Evolutionary conservation across 352 stramenopile species (phyloP), one percentile per base, ranked within the genome.

Genomic region (Phytophthora pisi): DNA sequence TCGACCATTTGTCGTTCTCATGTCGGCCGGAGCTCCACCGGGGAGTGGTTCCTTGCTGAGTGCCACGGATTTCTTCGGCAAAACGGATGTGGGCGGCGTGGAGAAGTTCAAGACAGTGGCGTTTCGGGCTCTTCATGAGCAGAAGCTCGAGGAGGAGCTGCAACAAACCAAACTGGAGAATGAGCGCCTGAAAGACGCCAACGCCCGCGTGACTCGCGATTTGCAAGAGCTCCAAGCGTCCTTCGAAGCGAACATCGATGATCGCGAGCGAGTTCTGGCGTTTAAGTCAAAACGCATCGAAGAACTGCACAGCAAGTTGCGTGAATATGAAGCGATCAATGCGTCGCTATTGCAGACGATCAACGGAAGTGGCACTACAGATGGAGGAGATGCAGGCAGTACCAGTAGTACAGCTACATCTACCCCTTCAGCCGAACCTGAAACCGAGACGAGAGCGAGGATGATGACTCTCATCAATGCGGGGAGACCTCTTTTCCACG

Each of bases 261-360:
- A 92, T 61, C 84, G 84, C 10, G 81, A 90, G 65, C 79, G 84
- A 20, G 81, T 90, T 23, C 38, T 92, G 31, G 71, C 81, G 7
- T 89, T 88, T 63, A 90, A 89, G 40, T 77, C 81, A 1, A 92
- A 90, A 51, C 75, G 80, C 2, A 84, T 90, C 10, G 79, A 92
- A 24, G 81, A 90, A 40, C 55, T 90, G 0, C 58, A 81, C n/a
- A 60, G 62, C 18, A 89, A 88, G 53, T 45, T 85, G 2, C 69
- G 74, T 10, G 77, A 89, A 15, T 74, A 62, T 46, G 80, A 91
- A 58, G 70, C 75, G 7, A 78, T 86, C 49, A 89, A 89, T 54
- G 55, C 53, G 4, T 88, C 76, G 0, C 65, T 90, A 3, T 50
- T 86, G 11, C 66, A 83, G 57, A 88, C 78, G 15, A 73, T 89